Conservation (phyloP, 1,284 basidiomycete genomes). For the Flammula alnicola region DNA sequence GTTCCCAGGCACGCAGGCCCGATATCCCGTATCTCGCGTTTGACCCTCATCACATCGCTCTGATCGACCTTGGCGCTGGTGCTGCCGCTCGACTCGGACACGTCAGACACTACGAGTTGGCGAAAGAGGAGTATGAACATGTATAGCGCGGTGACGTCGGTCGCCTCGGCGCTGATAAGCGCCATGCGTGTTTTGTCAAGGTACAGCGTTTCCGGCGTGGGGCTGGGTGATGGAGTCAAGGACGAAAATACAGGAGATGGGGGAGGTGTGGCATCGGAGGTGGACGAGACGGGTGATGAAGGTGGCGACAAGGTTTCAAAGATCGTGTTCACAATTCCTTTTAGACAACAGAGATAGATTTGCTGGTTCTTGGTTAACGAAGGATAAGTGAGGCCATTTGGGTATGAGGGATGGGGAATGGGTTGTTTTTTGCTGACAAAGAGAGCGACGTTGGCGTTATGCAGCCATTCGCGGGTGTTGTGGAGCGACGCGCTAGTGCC, state of each 20-base stretch:
- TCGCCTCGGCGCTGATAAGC: slow-evolving; percentile 72
- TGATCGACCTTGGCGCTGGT: slow-evolving; percentile 41
- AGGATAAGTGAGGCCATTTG: no score
- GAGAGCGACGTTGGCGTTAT: slow-evolving; percentile 38
- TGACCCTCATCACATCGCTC: slow-evolving; percentile 61
- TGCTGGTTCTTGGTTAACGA: no score
- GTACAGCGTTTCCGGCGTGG: slow-evolving; percentile 83
- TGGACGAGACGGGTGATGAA: background rate
- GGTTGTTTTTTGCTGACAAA: slow-evolving; percentile 38
- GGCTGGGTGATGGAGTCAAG: slow-evolving; percentile 27
- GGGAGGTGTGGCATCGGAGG: slow-evolving; percentile 4
- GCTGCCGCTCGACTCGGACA: slow-evolving; percentile 31
- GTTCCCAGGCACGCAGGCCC: slow-evolving; percentile 63
- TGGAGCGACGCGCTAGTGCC: slow-evolving; percentile 54
- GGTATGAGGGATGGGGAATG: slow-evolving; percentile 47
- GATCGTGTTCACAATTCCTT: no score
- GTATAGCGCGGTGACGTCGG: slow-evolving; percentile 78
- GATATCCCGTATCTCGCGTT: slow-evolving; percentile 80
- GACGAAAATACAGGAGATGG: slow-evolving; percentile 24
- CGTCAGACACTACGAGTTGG: slow-evolving; percentile 63
- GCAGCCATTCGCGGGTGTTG: slow-evolving; percentile 70
- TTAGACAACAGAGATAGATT: no score
- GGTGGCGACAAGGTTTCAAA: no score
- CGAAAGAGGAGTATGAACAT: slow-evolving; percentile 84
- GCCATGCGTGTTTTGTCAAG: slow-evolving; percentile 80